phyloP scores from a whole-genome alignment of 2,329 filamentous ascomycete genomes.

The Alternaria novae-zelandiae region DNA sequence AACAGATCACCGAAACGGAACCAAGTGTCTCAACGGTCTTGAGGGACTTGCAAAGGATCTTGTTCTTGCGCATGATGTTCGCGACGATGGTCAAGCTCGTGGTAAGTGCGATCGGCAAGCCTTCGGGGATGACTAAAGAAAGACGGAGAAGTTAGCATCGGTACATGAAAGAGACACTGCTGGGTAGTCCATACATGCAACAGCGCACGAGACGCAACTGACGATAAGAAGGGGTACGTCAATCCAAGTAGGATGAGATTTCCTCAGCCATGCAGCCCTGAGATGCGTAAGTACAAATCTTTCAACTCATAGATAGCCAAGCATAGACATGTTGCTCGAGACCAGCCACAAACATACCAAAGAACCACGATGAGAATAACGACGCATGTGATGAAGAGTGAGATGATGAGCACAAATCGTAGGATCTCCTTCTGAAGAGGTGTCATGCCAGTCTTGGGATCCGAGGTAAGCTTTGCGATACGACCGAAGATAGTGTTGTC shows the following conservation, averaged over 20 bases:
- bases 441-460: slow-evolving; percentile 71
- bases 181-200: slow-evolving; percentile 16
- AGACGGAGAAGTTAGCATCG: background rate
- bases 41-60: slow-evolving; percentile 79
- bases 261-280: slow-evolving; percentile 73
- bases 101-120: slow-evolving; percentile 45
- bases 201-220: slow-evolving; percentile 69
- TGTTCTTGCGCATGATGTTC: slow-evolving; percentile 77
- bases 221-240: slow-evolving; percentile 75
- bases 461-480: slow-evolving; percentile 74
- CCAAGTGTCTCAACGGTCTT: slow-evolving; percentile 80
- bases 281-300: slow-evolving; percentile 12
- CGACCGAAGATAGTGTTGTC: slow-evolving; percentile 77
- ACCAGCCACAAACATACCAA: slow-evolving; percentile 57
- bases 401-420: slow-evolving; percentile 75
- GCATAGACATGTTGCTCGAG: background rate
- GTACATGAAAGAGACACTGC: background rate
- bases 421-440: slow-evolving; percentile 75
- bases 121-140: slow-evolving; percentile 68
- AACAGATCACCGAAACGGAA: slow-evolving; percentile 75
- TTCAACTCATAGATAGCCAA: background rate
- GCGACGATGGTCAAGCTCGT: slow-evolving; percentile 77
- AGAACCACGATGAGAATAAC: slow-evolving; percentile 69
- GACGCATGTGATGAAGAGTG: slow-evolving; percentile 69
- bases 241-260: slow-evolving; percentile 72